Percentiles rank a stretch among this genome's conserved stretches.
These are phyloP conservation scores for Globisporangium echinulatum DNA, from an alignment of 352 stramenopile species.

Conservation along the genomic window DNA sequence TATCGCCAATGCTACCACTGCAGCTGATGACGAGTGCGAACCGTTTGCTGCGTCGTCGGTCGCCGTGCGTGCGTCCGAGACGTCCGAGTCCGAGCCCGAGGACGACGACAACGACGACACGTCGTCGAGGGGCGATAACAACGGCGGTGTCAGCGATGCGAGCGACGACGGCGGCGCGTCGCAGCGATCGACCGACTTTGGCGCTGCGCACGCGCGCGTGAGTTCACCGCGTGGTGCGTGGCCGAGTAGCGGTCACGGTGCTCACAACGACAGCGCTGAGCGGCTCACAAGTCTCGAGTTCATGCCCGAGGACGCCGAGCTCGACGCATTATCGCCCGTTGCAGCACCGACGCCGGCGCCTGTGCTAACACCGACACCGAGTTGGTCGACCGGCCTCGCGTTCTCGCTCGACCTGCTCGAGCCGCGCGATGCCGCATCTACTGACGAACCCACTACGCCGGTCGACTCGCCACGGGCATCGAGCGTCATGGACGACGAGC, in stretches of 20 bases:
- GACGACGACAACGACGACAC: too few species aligned
- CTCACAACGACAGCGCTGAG: not conserved
- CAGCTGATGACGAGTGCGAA: not conserved
- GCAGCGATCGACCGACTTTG: too few species aligned
- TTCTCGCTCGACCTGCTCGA: constrained; percentile 14
- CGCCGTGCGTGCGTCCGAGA: constrained; percentile 4
- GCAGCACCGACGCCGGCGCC: not conserved
- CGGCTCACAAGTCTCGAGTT: constrained; percentile 8
- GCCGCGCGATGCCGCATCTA: constrained; percentile 5
- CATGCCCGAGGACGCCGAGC: constrained; percentile 4
- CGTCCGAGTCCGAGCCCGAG: constrained; percentile 5
- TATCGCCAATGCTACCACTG: not conserved
- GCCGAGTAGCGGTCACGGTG: too few species aligned
- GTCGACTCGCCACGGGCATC: constrained; percentile 15
- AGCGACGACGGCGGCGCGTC: too few species aligned
- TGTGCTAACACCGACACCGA: not conserved
- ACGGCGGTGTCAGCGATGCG: too few species aligned
- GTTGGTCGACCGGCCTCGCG: constrained; percentile 6
- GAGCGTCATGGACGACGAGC: constrained; percentile 32
- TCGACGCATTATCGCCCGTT: not conserved
- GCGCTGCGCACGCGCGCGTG: not conserved
- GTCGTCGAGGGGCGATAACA: too few species aligned
- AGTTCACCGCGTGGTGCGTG: not conserved
- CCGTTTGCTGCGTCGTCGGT: not conserved
- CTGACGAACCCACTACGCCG: not conserved